A percentile compares a stretch with the other conserved stretches of the same genome.
Conservation (phyloP, 75 land plant genomes). For the Pinus albicaulis region DNA sequence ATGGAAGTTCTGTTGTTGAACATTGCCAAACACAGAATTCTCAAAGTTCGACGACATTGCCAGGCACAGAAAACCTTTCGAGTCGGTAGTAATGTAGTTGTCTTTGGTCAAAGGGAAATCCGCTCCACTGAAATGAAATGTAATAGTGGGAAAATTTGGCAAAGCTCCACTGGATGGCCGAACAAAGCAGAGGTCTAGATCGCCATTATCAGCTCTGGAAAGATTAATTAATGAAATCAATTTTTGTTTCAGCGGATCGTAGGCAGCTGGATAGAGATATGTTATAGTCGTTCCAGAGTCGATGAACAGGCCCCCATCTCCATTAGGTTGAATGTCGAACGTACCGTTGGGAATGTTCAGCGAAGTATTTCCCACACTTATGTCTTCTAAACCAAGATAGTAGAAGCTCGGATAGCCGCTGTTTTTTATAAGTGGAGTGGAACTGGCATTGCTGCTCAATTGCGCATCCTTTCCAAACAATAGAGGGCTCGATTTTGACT, state of each 20-base stretch:
- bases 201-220: too few relatives aligned
- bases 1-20: conserved; percentile 40
- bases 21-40: conserved; percentile 30
- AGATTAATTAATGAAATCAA: neutral
- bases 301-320: conserved; percentile 19
- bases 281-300: conserved; percentile 49
- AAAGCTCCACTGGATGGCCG: too few relatives aligned
- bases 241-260: conserved; percentile 6
- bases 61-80: conserved; percentile 17
- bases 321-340: neutral
- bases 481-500: conserved; percentile 18
- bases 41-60: conserved; percentile 11
- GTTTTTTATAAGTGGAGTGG: conserved; percentile 16
- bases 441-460: neutral
- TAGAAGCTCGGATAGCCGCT: conserved; percentile 7
- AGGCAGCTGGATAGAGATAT: conserved; percentile 1
- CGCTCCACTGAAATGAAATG: conserved; percentile 22
- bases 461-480: conserved; percentile 22
- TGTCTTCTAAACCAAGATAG: conserved; percentile 18
- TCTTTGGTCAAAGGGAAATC: conserved; percentile 8
- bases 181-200: too few relatives aligned
- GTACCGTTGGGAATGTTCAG: conserved; percentile 5
- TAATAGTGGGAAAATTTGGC: conserved; percentile 14
- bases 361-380: conserved; percentile 18
- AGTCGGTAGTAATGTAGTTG: conserved; percentile 20